Base-by-base conservation (phyloP, 495 filamentous ascomycete species). In the Tuber indicum region DNA sequence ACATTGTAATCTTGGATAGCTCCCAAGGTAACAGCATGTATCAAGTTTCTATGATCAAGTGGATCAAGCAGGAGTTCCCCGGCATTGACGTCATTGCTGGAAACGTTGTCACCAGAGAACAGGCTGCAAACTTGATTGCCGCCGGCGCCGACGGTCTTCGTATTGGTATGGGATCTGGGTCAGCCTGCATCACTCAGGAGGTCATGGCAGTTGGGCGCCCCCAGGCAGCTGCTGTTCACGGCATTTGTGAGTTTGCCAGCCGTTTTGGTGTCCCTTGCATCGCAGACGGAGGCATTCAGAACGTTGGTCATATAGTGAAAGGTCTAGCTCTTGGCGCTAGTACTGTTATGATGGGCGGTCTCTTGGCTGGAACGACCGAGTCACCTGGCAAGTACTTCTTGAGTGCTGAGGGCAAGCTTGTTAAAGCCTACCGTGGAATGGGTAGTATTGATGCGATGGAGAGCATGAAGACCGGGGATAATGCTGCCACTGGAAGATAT, bases 351-450 rank as follows among this genome's bases (percentile, higher is more conserved):
- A 99, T 99, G 96, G 96, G 96, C 77, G 96, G 96, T 84, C 89
- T 99, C 44, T 89, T 99, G 77, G 96, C 96, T 52, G 96, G 96
- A 84, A 98, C 96, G 72, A 97, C 96, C 72, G 96, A 99, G 86
- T 97, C 94, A 17, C 96, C 96, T 41, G 96, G 96, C 52, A 94
- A 97, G 78, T 99, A 97, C 81, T 98, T 95, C 83, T 93, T 99
- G 77, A 94, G 92, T 83, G 90, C 91, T 72, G 96, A 98, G 84
- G 96, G 96, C 43, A 93, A 98, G 88, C 90, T 99, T 45, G 95
- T 98, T 85, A 99, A 99, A 88, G 94, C 96, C 72, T 99, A 99
- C 88, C 91, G 96, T 85, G 96, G 96, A 72, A 99, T 99, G 96
- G 96, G 96, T 80, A 92, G 89, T 83, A 99, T 99, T 83, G 96